phyloP scores from a whole-genome alignment of 495 filamentous ascomycete genomes.

The Alectoria sarmentosa region DNA sequence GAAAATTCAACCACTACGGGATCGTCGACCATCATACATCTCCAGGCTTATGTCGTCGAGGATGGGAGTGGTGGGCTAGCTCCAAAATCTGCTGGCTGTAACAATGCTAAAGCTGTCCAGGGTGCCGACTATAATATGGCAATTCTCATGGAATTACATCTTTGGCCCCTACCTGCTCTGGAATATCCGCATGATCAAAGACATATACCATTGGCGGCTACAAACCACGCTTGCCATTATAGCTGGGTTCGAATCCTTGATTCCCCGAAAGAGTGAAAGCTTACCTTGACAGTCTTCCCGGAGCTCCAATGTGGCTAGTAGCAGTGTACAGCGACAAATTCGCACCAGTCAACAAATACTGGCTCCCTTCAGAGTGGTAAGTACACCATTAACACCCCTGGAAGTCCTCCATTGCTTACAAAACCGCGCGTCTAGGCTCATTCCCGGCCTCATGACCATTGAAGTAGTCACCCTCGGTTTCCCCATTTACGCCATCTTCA shows the following conservation, averaged over 20 bases:
- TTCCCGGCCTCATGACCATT: slow-evolving; percentile 45
- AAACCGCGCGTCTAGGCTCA: slow-evolving; percentile 35
- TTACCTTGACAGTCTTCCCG: slow-evolving; percentile 44
- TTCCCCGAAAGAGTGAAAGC: background rate
- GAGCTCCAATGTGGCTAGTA: slow-evolving; percentile 58
- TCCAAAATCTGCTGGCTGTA: background rate
- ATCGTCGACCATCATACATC: slow-evolving; percentile 45
- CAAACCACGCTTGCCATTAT: slow-evolving; percentile 56
- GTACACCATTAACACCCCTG: background rate
- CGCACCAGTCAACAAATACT: slow-evolving; percentile 45
- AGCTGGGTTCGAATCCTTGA: slow-evolving; percentile 40
- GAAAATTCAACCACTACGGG: slow-evolving; percentile 56
- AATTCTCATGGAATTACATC: slow-evolving; percentile 56
- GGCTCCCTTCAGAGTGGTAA: slow-evolving; percentile 49
- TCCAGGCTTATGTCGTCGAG: slow-evolving; percentile 37
- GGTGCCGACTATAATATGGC: slow-evolving; percentile 53
- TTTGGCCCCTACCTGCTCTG: slow-evolving; percentile 41
- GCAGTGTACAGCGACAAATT: slow-evolving; percentile 51
- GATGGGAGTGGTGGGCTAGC: slow-evolving; percentile 57
- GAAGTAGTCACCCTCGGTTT: slow-evolving; percentile 48
- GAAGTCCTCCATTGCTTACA: background rate
- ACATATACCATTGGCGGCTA: slow-evolving; percentile 57
- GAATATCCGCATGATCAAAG: slow-evolving; percentile 45
- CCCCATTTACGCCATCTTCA: slow-evolving; percentile 49
- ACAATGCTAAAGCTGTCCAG: slow-evolving; percentile 26